Evolutionary conservation across 2,329 filamentous ascomycete species (phyloP).

Genomic region (Hirsutella minnesotensis): DNA sequence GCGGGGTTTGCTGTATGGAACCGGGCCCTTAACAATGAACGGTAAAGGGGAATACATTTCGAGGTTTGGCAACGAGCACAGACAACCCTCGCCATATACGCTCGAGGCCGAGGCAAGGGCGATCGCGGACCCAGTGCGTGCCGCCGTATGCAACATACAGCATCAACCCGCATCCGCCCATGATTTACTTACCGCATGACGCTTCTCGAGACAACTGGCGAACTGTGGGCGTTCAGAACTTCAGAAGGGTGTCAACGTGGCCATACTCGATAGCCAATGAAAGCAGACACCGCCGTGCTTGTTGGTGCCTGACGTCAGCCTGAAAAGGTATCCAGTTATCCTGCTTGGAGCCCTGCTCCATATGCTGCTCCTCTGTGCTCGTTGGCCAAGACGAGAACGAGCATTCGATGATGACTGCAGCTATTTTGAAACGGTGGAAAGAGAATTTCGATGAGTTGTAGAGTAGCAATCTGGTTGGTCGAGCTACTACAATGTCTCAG

Average conservation of each 20-base stretch:
- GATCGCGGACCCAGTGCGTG: neutral
- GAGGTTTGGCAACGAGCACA: neutral
- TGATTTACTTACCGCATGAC: neutral
- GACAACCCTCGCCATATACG: neutral
- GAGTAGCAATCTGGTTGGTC: neutral
- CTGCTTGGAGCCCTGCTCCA: neutral
- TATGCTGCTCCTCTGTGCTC: neutral
- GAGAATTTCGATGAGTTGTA: neutral
- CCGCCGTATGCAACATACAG: neutral
- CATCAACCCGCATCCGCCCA: neutral
- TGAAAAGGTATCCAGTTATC: neutral
- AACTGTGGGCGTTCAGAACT: too few relatives aligned
- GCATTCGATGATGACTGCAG: neutral
- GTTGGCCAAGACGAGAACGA: neutral
- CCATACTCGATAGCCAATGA: neutral
- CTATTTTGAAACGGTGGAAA: neutral
- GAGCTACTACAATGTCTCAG: neutral
- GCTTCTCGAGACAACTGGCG: neutral
- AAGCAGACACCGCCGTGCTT: neutral
- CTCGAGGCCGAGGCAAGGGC: neutral
- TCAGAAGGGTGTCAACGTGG: neutral
- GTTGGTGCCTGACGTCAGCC: constrained; percentile 4
- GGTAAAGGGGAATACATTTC: neutral
- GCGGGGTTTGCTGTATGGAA: constrained; percentile 1
- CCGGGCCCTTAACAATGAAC: neutral